Evolutionary conservation across 1,139 yeast genomes (phyloP), one percentile per base, ranked within the genome.

Genomic region (Candida freyschussii): DNA sequence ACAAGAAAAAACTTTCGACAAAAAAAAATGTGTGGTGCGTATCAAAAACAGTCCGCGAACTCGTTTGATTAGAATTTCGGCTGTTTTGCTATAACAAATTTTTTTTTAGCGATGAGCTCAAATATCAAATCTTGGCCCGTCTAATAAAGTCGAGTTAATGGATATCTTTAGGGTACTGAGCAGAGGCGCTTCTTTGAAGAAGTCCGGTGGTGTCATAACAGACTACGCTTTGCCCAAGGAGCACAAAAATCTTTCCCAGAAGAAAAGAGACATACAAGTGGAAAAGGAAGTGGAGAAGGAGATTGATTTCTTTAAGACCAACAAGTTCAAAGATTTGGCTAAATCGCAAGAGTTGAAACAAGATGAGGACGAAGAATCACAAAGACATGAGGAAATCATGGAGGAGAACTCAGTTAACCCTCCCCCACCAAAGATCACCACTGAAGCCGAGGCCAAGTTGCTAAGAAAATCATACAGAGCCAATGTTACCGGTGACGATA

Each of bases 91-190:
- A n/a, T n/a, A n/a, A n/a, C n/a, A 15, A 15, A 17, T 22, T 26
- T 26, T 18, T 11, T 7, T 21, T 12, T 15, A 26, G 29, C 29
- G 29, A 26, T 26, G 29, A 26, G 29, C 17, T 19, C 7, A 13
- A 13, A 17, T 12, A 5, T 11, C 7, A 11, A 26, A 9, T 12
- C 16, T 12, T 17, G 12, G 19, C 17, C 13, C 13, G 15, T 13
- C 14, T 5, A 13, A 7, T 5, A 20, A 6, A 15, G 6, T 12
- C 17, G 13, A 7, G 11, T 45, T 16, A 13, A 89, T 91, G 98
- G 98, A 91, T 63, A 81, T 89, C 44, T 89, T 91, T 56, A 69
- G 86, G 50, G 78, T 91, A 4, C 69, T 91, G 31, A 69, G 87
- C 1, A 67, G 96, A 53, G 97, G 97, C 14, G 95, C 96, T 0